phyloP scores from a whole-genome alignment of 2,329 filamentous ascomycete genomes.

The Pseudogymnoascus sp. region DNA sequence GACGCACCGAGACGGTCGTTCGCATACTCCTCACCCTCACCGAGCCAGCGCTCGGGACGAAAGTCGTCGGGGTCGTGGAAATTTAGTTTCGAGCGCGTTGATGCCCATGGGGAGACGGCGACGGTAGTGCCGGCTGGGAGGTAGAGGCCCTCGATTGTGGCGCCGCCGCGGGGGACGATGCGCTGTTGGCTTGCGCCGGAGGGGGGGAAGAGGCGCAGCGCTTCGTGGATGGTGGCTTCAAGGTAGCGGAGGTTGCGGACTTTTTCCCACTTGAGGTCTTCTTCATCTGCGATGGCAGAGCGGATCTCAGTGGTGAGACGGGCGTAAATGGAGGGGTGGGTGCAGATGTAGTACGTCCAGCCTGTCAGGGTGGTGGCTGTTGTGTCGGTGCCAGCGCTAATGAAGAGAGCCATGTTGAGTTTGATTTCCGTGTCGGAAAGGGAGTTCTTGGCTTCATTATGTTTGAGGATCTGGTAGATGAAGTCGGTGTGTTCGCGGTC shows the following conservation, averaged over 20 bases:
- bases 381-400: constrained; percentile 24
- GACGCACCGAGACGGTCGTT: background rate
- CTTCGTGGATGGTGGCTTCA: constrained; percentile 10
- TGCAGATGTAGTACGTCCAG: constrained; percentile 18
- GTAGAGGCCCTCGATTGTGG: constrained; percentile 19
- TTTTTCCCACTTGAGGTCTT: constrained; percentile 9
- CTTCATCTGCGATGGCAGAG: background rate
- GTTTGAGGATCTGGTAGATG: constrained; percentile 20
- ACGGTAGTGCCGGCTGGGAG: constrained; percentile 27
- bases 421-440: constrained; percentile 17
- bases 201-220: constrained; percentile 8
- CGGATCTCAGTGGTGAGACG: constrained; percentile 7
- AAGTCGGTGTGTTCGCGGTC: constrained; percentile 17
- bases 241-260: constrained; percentile 13
- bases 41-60: constrained; percentile 11
- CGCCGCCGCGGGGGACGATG: constrained; percentile 27
- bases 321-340: background rate
- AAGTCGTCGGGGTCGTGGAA: constrained; percentile 11
- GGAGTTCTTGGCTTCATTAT: constrained; percentile 16
- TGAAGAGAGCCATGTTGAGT: constrained; percentile 20
- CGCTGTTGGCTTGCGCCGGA: constrained; percentile 37
- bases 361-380: constrained; percentile 22
- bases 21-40: background rate
- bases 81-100: background rate
- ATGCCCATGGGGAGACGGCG: constrained; percentile 30